A percentile compares a stretch with the other conserved stretches of the same genome.
Conservation (phyloP, 1,284 basidiomycete species). For the Jaminaea rosea region DNA sequence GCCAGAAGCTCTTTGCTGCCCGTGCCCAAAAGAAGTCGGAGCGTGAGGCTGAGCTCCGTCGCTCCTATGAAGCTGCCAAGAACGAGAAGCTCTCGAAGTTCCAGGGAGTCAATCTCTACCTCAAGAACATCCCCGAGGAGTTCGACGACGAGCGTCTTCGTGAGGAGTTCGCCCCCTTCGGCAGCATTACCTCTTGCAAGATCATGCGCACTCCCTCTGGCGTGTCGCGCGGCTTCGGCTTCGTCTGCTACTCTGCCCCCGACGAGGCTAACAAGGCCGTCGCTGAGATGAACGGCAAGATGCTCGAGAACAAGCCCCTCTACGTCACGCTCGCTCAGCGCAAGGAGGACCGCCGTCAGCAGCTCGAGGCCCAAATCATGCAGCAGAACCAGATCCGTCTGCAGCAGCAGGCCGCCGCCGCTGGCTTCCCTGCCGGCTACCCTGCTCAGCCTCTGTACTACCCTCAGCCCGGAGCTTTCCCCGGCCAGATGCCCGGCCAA, state of each 20-base stretch:
- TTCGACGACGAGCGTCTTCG: conserved; percentile 47
- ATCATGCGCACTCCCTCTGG: conserved; percentile 83
- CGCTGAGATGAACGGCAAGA: conserved; percentile 99
- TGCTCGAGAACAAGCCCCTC: conserved; percentile 96
- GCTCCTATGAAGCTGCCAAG: conserved; percentile 84
- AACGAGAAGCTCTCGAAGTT: conserved; percentile 98
- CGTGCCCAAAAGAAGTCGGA: conserved; percentile 98
- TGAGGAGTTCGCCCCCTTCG: conserved; percentile 83
- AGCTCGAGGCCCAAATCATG: conserved; percentile 79
- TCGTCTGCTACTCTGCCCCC: conserved; percentile 96
- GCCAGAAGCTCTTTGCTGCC: conserved; percentile 87
- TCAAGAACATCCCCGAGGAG: conserved; percentile 69
- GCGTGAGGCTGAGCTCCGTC: conserved; percentile 91
- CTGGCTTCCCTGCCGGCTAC: conserved; percentile 43
- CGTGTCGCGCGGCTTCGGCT: conserved; percentile 90
- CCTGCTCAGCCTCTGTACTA: conserved; percentile 45
- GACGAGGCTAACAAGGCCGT: conserved; percentile 99
- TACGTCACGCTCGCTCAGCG: conserved; percentile 98
- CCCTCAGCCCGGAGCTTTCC: conserved; percentile 43
- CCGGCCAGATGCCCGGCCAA: conserved; percentile 39
- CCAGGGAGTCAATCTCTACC: conserved; percentile 97
- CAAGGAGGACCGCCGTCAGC: conserved; percentile 94
- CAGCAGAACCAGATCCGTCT: conserved; percentile 47
- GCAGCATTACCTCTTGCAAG: conserved; percentile 95
- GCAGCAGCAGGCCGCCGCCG: conserved; percentile 43